Conservation (phyloP, 2,329 filamentous ascomycete species). For the Hypomyces rosellus region DNA sequence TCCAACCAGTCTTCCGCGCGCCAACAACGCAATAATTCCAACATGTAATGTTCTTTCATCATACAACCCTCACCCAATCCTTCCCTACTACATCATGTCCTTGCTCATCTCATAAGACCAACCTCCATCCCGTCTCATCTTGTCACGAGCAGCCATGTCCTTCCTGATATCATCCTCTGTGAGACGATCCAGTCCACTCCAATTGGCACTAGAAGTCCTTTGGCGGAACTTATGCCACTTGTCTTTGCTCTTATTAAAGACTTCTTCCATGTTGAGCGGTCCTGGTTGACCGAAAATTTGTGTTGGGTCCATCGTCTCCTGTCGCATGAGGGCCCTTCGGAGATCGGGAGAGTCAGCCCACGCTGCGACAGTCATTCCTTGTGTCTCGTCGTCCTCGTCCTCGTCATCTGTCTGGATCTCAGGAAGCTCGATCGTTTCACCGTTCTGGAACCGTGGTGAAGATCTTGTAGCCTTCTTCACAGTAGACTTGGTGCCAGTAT, state of each 20-base stretch:
- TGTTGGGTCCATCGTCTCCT: conserved; percentile 80
- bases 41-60: conserved; percentile 11
- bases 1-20: background rate
- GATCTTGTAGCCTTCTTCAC: conserved; percentile 58
- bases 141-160: conserved; percentile 73
- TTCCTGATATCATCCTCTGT: conserved; percentile 82
- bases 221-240: conserved; percentile 81
- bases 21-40: conserved; percentile 8
- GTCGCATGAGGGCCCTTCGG: conserved; percentile 64
- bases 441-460: conserved; percentile 81
- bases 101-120: conserved; percentile 66
- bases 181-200: conserved; percentile 73
- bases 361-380: conserved; percentile 50
- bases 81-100: conserved; percentile 33
- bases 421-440: conserved; percentile 84
- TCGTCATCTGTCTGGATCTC: conserved; percentile 95
- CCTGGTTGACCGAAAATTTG: conserved; percentile 83
- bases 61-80: background rate
- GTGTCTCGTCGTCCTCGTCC: conserved; percentile 67
- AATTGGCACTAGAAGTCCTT: conserved; percentile 90
- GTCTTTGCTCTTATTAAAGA: conserved; percentile 86
- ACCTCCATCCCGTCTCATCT: conserved; percentile 73
- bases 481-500: conserved; percentile 43
- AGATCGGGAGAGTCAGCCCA: conserved; percentile 91
- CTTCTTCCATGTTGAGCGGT: conserved; percentile 90